Conservation (phyloP, 805 yeast genomes). For the Zygoascus bituminiphila region DNA sequence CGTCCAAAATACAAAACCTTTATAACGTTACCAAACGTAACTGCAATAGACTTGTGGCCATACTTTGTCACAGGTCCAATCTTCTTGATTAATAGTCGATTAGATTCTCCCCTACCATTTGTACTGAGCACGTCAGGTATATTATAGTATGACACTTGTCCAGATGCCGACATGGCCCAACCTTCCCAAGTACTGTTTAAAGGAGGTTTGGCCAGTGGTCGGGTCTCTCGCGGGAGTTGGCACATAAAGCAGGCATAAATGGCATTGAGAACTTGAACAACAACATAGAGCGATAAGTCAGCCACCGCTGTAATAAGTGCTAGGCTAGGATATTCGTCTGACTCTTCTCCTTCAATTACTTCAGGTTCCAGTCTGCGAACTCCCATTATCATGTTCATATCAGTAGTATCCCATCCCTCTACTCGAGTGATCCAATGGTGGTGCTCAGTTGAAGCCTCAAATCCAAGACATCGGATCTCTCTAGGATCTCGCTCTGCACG, state of each 20-base stretch:
- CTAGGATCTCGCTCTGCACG: constrained; percentile 90
- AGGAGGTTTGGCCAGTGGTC: constrained; percentile 21
- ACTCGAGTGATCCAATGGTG: constrained; percentile 58
- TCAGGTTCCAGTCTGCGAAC: constrained; percentile 37
- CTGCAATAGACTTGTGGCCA: constrained; percentile 71
- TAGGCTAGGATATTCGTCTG: not conserved
- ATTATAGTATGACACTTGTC: constrained; percentile 50
- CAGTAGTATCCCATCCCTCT: constrained; percentile 76
- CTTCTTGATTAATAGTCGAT: constrained; percentile 39
- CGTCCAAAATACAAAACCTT: constrained; percentile 68
- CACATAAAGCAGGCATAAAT: not conserved
- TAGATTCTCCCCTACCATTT: constrained; percentile 14
- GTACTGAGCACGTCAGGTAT: constrained; percentile 38
- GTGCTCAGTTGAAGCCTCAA: constrained; percentile 63
- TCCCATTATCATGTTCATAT: constrained; percentile 69
- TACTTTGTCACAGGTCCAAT: constrained; percentile 58
- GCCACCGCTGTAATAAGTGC: not conserved
- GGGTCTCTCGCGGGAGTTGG: not conserved
- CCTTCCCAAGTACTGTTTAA: constrained; percentile 63
- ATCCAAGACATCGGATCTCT: constrained; percentile 83
- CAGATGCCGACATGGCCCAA: constrained; percentile 65
- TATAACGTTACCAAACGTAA: constrained; percentile 65
- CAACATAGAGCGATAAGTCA: not conserved
- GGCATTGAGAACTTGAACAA: not conserved
- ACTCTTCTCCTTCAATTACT: not conserved